Percentiles rank a stretch among this genome's conserved stretches.
These are phyloP conservation scores for Scheffersomyces titani DNA, from an alignment of 1,139 yeast genomes.

Conservation along the genomic window DNA sequence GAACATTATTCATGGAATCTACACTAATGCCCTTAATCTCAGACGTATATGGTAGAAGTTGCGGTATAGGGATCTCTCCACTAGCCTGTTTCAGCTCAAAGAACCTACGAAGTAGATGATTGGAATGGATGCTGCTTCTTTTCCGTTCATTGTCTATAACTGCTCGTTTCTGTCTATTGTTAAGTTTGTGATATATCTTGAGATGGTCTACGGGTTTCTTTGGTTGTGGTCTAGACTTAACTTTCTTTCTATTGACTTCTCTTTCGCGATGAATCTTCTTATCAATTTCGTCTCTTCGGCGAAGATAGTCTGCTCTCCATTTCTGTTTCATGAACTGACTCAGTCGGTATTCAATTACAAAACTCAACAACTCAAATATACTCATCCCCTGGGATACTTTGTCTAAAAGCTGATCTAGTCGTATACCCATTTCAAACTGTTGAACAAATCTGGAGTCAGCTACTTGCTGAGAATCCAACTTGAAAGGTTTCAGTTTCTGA, in stretches of 20 bases:
- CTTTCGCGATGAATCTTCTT: neutral
- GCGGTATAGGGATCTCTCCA: slow-evolving; percentile 35
- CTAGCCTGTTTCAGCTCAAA: slow-evolving; percentile 29
- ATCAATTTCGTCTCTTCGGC: slow-evolving; percentile 8
- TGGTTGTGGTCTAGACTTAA: neutral
- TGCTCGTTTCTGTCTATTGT: slow-evolving; percentile 6
- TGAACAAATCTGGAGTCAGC: neutral
- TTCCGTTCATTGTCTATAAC: slow-evolving; percentile 9
- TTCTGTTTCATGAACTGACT: slow-evolving; percentile 12
- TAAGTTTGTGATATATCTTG: slow-evolving; percentile 5
- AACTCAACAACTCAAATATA: neutral
- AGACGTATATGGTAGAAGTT: slow-evolving; percentile 32
- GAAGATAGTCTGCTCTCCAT: slow-evolving; percentile 19
- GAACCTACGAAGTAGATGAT: slow-evolving; percentile 25
- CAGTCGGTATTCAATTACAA: slow-evolving; percentile 12
- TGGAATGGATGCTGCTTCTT: slow-evolving; percentile 14
- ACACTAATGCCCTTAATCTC: slow-evolving; percentile 8
- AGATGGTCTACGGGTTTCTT: slow-evolving; percentile 2
- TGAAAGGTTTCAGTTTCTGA: neutral
- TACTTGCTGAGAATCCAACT: neutral
- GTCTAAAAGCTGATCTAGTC: neutral
- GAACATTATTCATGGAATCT: slow-evolving; percentile 4
- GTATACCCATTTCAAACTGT: neutral
- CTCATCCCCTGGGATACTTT: neutral
- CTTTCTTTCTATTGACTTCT: neutral